Percentiles rank a stretch among this genome's conserved stretches.
These are phyloP conservation scores for Acmispon strigosus DNA, from an alignment of 306 rosid genomes.

Conservation along the genomic window DNA sequence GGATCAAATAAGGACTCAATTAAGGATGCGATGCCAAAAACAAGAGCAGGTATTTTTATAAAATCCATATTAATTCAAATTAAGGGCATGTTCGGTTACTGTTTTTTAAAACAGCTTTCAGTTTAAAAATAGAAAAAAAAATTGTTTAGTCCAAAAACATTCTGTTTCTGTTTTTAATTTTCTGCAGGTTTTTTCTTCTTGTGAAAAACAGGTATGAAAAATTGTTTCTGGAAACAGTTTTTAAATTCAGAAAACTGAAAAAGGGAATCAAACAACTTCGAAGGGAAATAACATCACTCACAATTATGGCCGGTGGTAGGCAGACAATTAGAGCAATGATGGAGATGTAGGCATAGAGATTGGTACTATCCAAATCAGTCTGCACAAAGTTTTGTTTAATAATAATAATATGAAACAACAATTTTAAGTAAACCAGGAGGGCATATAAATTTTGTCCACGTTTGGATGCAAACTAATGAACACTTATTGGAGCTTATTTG, in stretches of 20 bases:
- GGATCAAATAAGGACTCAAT: constrained; percentile 16
- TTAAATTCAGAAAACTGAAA: no score
- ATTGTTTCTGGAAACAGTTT: no score
- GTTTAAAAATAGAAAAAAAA: no score
- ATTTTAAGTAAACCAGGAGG: background rate
- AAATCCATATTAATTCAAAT: background rate
- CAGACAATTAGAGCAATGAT: constrained; percentile 88
- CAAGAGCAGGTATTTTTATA: background rate
- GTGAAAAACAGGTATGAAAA: no score
- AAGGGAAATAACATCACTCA: constrained; percentile 36
- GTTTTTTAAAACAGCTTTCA: no score
- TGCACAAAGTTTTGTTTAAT: constrained; percentile 29
- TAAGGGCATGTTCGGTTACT: background rate
- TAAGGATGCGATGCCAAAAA: background rate
- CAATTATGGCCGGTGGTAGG: constrained; percentile 83
- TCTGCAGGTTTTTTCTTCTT: no score
- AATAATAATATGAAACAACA: constrained; percentile 7
- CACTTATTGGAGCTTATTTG: no score
- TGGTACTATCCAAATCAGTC: constrained; percentile 97
- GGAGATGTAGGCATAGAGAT: constrained; percentile 86
- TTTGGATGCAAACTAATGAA: no score
- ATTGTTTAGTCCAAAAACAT: no score
- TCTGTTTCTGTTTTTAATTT: no score
- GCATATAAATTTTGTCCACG: no score
- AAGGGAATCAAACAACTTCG: no score